Evolutionary conservation across 2,329 filamentous ascomycete species (phyloP).

Genomic region (Xylariaceae sp.): DNA sequence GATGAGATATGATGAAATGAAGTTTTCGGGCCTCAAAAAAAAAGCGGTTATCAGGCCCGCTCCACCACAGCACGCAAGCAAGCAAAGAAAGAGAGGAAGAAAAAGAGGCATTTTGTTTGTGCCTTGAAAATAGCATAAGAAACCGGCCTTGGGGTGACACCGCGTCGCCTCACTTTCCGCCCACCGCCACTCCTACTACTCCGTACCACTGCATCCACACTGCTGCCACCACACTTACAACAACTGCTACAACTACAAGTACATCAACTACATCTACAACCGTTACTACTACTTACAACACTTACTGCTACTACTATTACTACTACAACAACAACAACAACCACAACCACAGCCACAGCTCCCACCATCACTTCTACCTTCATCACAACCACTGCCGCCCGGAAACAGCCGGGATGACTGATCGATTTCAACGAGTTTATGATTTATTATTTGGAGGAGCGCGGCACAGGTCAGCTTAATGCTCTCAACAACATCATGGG

Average conservation of each 20-base stretch:
- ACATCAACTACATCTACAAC: not conserved
- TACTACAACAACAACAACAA: not conserved
- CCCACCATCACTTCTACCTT: not conserved
- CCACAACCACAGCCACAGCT: not conserved
- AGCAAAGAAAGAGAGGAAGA: not conserved
- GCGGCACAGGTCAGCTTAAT: slow-evolving; percentile 12
- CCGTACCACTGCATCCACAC: no score
- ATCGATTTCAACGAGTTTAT: slow-evolving; percentile 16
- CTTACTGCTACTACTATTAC: not conserved
- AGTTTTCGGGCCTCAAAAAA: not conserved
- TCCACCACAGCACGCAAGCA: not conserved
- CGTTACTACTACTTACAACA: not conserved
- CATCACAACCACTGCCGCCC: not conserved
- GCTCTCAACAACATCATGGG: slow-evolving; percentile 9
- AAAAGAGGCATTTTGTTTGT: not conserved
- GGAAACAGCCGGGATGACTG: slow-evolving; percentile 7
- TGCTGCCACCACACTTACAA: no score
- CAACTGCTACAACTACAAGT: not conserved
- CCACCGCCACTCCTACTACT: not conserved
- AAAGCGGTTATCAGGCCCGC: not conserved
- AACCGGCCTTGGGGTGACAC: slow-evolving; percentile 10
- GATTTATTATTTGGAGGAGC: slow-evolving; percentile 16
- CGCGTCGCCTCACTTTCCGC: slow-evolving; percentile 2
- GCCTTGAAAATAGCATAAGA: not conserved
- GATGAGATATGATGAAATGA: slow-evolving; percentile 12